Percentiles rank a stretch among this genome's conserved stretches.
Conservation (phyloP, 352 stramenopile genomes). For the Phytopythium sindhum region DNA sequence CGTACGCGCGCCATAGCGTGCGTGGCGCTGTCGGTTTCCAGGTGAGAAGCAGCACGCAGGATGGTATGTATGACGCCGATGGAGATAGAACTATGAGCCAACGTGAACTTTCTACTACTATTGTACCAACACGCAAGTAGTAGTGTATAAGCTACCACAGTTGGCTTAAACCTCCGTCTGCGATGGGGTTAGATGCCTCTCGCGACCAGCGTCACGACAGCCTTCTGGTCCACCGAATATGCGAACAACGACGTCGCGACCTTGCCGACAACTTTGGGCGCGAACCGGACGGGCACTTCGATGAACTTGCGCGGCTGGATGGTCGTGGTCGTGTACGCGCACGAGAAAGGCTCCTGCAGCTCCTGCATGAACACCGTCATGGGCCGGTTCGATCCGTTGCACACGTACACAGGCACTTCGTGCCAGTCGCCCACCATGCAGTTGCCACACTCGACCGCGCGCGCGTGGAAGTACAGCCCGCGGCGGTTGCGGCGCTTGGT, state of each 20-base stretch:
- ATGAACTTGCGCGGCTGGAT: constrained; percentile 86
- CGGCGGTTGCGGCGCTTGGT: constrained; percentile 71
- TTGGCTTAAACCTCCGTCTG: not conserved
- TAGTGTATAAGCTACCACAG: not conserved
- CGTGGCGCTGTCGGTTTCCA: not conserved
- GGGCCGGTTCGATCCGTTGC: constrained; percentile 73
- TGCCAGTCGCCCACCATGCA: constrained; percentile 71
- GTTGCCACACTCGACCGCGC: constrained; percentile 78
- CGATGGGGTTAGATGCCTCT: constrained; percentile 40
- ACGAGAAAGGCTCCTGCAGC: constrained; percentile 74
- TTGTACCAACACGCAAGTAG: not conserved
- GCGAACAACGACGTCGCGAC: constrained; percentile 79
- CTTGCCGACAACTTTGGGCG: constrained; percentile 72
- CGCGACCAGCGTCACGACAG: constrained; percentile 73
- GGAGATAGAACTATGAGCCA: not conserved
- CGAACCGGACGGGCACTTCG: constrained; percentile 74
- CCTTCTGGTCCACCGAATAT: constrained; percentile 78
- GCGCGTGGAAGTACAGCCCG: constrained; percentile 80
- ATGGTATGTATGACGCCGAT: not conserved
- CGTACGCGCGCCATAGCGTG: not conserved
- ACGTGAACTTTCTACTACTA: not conserved
- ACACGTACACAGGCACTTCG: constrained; percentile 82
- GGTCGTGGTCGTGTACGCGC: constrained; percentile 67
- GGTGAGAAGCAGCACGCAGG: not conserved
- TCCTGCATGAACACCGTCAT: constrained; percentile 86